A percentile compares a stretch with the other conserved stretches of the same genome.
Conservation (phyloP, 2,329 filamentous ascomycete genomes). For the Diaporthe sp. region DNA sequence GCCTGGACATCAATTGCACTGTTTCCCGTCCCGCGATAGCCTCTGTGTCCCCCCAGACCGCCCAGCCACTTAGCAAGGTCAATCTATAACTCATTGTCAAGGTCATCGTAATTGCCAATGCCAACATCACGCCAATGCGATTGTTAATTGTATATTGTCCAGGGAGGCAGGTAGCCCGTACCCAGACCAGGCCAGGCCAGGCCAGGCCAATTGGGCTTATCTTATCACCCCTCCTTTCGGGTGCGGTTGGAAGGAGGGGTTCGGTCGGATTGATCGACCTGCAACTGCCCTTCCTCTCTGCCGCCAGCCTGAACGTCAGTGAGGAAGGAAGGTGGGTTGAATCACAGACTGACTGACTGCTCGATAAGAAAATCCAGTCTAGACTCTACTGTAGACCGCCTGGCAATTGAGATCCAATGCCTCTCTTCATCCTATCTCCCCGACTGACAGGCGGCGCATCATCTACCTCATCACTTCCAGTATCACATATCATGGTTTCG, state of each 20-base stretch:
- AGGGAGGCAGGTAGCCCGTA: neutral
- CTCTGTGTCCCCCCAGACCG: neutral
- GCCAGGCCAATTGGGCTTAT: constrained; percentile 33
- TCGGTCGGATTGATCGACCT: neutral
- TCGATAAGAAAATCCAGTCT: neutral
- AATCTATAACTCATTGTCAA: neutral
- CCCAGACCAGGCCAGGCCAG: neutral
- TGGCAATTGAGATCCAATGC: constrained; percentile 11
- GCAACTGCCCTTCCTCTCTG: neutral
- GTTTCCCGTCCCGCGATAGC: constrained; percentile 32
- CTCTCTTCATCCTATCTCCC: neutral
- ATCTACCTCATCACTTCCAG: constrained; percentile 1
- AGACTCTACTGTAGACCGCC: neutral
- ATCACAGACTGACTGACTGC: neutral
- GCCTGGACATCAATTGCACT: neutral
- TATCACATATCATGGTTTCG: neutral
- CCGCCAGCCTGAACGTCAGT: neutral
- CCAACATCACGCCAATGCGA: constrained; percentile 4
- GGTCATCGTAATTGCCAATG: neutral
- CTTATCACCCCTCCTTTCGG: constrained; percentile 41
- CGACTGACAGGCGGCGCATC: neutral
- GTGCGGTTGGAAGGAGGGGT: constrained; percentile 40
- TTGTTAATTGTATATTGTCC: neutral
- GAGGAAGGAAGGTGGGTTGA: neutral
- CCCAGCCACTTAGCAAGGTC: neutral